These are phyloP conservation scores for Monosporascus sp. DNA, from an alignment of 2,329 filamentous ascomycete genomes.

Conservation along the genomic window DNA sequence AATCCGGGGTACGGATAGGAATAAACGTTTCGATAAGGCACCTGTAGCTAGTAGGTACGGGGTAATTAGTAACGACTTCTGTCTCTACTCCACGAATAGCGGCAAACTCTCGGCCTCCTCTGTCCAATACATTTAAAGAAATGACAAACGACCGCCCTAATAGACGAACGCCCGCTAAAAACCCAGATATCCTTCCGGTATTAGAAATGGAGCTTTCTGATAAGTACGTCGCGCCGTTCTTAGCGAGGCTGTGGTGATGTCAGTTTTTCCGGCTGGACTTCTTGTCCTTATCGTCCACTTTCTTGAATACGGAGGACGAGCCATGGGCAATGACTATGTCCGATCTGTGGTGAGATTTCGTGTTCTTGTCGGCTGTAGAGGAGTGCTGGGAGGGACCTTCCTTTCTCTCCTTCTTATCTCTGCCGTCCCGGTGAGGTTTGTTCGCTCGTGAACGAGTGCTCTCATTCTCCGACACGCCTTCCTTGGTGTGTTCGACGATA, in stretches of 20 bases:
- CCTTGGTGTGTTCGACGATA: slow-evolving; percentile 21
- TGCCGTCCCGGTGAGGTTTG: not conserved
- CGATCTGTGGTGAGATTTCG: not conserved
- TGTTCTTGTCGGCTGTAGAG: not conserved
- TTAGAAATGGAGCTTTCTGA: too few relatives aligned
- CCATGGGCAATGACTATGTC: not conserved
- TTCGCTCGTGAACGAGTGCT: slow-evolving; percentile 4
- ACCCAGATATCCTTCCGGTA: not conserved
- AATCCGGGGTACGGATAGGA: not conserved
- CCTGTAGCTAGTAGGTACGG: not conserved
- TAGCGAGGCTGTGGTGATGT: not conserved
- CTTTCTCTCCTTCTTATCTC: not conserved
- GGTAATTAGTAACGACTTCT: not conserved
- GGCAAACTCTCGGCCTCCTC: not conserved
- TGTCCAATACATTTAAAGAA: not conserved
- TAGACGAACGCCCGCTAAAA: not conserved
- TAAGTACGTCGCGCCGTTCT: too few relatives aligned
- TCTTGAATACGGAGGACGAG: not conserved
- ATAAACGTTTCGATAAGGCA: not conserved
- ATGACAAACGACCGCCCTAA: not conserved
- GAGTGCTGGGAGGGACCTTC: not conserved
- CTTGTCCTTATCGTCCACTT: not conserved
- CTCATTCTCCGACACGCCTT: slow-evolving; percentile 22
- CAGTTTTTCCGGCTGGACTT: not conserved
- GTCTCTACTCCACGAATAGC: not conserved